Evolutionary conservation across 176 grass and related monocot genomes (phyloP), one percentile per base, ranked within the genome.

Genomic region (Bothriochloa decipiens): DNA sequence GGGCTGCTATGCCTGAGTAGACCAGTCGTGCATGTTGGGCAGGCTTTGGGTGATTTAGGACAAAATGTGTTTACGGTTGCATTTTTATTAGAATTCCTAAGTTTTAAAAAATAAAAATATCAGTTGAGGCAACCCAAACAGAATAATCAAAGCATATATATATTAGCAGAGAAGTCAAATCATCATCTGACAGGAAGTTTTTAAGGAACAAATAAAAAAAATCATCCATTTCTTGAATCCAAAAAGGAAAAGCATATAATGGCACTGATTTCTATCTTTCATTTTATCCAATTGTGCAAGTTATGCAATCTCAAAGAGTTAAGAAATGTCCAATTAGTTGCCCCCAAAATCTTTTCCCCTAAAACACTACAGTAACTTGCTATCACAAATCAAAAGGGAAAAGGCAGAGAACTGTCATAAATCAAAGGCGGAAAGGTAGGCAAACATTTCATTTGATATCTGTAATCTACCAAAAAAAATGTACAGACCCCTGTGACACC

Each of bases 281-380:
- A 49, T 68, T 81, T 35, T 12, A 68, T 81, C 18, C 7, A 35
- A 58, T 68, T 41, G 17, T 12, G 6, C 55, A 8, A 68, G 46
- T 1, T 68, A 68, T 68, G 7, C 26, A 80, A 57, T 42, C 27
- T 20, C 40, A 23, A 81, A 40, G 58, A 62, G n/a, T 61, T 62
- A 62, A 26, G 58, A 61, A 11, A 61, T 61, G 10, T 25, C n/a
- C 57, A 60, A 60, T 25, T 60, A 60, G 57, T 60, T 25, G 22
- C 57, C 23, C 53, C 58, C n/a, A 62, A 62, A 62, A 62, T 62
- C 58, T 62, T 61, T 25, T 62, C 58, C 58, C 58, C 23, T 62
- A 26, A 49, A 74, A 64, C 10, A 16, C 20, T 47, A 36, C 0
- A 15, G n/a, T 36, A 1, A 60, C 28, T 42, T 57, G 8, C 15